Percentiles rank a stretch among this genome's conserved stretches.
Conservation (phyloP, 441 rosid genomes). For the Kokia cookei region DNA sequence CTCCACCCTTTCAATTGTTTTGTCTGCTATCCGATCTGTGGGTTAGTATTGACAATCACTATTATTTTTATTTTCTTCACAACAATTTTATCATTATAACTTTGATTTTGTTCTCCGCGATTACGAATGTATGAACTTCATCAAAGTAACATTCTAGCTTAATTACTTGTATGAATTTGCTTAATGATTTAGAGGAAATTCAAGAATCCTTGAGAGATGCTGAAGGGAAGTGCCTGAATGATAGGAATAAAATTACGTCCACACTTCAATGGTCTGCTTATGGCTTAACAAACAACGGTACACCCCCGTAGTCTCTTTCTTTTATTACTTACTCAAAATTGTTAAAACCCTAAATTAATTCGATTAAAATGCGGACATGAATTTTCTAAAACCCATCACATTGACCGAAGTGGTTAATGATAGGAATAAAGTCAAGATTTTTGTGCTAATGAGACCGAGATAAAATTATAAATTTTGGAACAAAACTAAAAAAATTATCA, state of each 20-base stretch:
- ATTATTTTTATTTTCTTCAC: too few relatives aligned
- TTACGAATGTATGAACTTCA: neutral
- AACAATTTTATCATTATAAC: too few relatives aligned
- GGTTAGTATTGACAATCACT: conserved; percentile 18
- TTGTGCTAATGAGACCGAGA: too few relatives aligned
- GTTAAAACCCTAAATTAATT: too few relatives aligned
- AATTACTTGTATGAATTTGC: neutral
- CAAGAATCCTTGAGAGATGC: conserved; percentile 35
- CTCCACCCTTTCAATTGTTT: conserved; percentile 26
- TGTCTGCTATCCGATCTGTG: conserved; percentile 37
- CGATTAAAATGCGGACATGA: too few relatives aligned
- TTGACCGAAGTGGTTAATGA: too few relatives aligned
- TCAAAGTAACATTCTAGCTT: neutral
- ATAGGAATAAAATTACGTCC: too few relatives aligned
- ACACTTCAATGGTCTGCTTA: conserved; percentile 22
- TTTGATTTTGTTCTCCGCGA: neutral
- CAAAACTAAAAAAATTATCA: too few relatives aligned
- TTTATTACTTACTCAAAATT: neutral
- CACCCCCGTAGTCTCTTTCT: neutral
- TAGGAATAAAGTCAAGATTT: too few relatives aligned
- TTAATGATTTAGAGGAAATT: conserved; percentile 36
- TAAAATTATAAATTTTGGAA: too few relatives aligned
- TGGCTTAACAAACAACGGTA: conserved; percentile 27
- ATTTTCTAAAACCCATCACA: too few relatives aligned
- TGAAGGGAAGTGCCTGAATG: conserved; percentile 33